These are phyloP conservation scores for Sextonia rubra DNA, from an alignment of 164 flowering plant genomes.

Conservation along the genomic window DNA sequence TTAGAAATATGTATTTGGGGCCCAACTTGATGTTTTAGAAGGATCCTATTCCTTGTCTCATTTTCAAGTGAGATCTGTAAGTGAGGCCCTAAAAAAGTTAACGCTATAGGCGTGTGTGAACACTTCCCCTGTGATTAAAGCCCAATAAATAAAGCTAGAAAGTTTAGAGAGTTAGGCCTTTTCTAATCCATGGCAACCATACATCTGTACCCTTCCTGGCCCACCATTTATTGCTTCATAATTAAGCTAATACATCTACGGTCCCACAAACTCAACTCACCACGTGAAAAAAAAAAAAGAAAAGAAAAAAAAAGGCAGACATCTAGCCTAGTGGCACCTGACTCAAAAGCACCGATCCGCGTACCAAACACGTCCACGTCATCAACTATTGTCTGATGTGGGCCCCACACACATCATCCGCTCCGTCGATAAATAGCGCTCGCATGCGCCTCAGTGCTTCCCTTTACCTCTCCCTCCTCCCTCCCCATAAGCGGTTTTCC, in stretches of 20 bases:
- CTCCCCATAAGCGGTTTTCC: constrained; percentile 8
- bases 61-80: too few species aligned
- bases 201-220: too few species aligned
- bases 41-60: too few species aligned
- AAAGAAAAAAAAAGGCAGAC: background rate
- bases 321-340: constrained; percentile 45
- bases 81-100: too few species aligned
- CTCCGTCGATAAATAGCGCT: constrained; percentile 40
- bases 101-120: too few species aligned
- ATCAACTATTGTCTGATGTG: background rate
- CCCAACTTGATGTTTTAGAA: too few species aligned
- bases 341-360: constrained; percentile 36
- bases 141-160: too few species aligned
- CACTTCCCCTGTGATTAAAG: too few species aligned
- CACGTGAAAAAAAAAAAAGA: background rate
- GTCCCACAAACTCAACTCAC: constrained; percentile 5
- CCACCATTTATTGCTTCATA: constrained; percentile 16
- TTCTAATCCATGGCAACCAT: too few species aligned
- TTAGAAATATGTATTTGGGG: too few species aligned
- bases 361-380: background rate
- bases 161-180: too few species aligned
- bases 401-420: constrained; percentile 15
- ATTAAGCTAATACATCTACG: constrained; percentile 15
- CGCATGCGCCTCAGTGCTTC: constrained; percentile 53
- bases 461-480: constrained; percentile 46